These are phyloP conservation scores for Blepharisma undulans DNA, from an alignment of 169 alveolate species.

Conservation along the genomic window DNA sequence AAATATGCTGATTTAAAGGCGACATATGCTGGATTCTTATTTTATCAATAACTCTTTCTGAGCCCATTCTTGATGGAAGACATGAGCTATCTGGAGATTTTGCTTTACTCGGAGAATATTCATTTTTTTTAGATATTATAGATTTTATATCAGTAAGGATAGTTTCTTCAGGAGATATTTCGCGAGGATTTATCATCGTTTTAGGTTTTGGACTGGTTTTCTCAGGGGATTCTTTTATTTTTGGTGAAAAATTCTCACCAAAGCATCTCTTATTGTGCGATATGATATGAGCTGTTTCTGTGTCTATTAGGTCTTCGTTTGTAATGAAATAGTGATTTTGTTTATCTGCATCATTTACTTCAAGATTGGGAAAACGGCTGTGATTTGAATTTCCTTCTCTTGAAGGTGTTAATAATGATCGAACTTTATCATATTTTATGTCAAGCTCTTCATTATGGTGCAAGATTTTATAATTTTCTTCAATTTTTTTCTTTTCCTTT, in stretches of 20 bases:
- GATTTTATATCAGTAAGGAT: background rate
- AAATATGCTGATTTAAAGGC: background rate
- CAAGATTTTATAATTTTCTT: background rate
- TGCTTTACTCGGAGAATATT: background rate
- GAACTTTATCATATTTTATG: background rate
- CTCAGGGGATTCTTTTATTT: background rate
- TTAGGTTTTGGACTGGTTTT: background rate
- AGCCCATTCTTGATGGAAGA: background rate
- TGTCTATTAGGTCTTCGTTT: background rate
- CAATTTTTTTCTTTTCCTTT: background rate
- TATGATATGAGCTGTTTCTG: background rate
- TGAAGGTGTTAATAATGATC: background rate
- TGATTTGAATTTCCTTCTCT: background rate
- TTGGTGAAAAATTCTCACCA: background rate
- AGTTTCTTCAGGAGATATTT: background rate
- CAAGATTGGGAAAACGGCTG: background rate
- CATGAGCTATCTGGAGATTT: background rate
- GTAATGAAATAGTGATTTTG: background rate
- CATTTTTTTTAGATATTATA: background rate
- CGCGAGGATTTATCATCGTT: background rate
- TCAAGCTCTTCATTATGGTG: background rate
- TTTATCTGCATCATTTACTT: background rate
- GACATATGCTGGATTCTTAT: background rate
- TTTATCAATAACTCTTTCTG: background rate
- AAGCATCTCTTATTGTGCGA: background rate